Evolutionary conservation across 306 rosid species (phyloP).

Genomic region (Comarum palustre): DNA sequence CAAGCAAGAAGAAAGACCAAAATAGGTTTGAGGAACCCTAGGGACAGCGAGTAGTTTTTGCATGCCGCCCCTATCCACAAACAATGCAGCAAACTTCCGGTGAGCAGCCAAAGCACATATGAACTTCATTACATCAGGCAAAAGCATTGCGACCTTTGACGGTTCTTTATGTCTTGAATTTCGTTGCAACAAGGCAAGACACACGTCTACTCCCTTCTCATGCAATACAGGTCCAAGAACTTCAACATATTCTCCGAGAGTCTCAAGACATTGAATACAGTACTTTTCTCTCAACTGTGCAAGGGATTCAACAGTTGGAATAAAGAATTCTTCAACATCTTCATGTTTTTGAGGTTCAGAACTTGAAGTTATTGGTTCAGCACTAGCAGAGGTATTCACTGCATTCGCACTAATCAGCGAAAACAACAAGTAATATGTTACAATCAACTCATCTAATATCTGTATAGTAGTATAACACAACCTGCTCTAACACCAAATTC

Average conservation of each 20-base stretch:
- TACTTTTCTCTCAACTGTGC: slow-evolving; percentile 80
- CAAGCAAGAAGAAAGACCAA: slow-evolving; percentile 90
- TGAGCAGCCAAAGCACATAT: slow-evolving; percentile 97
- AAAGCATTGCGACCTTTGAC: slow-evolving; percentile 57
- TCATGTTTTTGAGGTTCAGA: slow-evolving; percentile 48
- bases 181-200: slow-evolving; percentile 77
- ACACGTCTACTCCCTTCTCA: slow-evolving; percentile 93
- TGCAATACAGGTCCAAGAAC: slow-evolving; percentile 98
- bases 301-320: slow-evolving; percentile 66
- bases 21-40: slow-evolving; percentile 69
- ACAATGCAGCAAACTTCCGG: slow-evolving; percentile 87
- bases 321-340: slow-evolving; percentile 69
- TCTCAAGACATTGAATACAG: slow-evolving; percentile 93
- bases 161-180: slow-evolving; percentile 65
- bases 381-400: background rate
- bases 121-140: slow-evolving; percentile 95
- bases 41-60: slow-evolving; percentile 93
- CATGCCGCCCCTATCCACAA: slow-evolving; percentile 96
- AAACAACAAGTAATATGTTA: background rate
- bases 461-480: background rate
- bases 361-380: slow-evolving; percentile 36
- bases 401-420: background rate
- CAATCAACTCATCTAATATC: slow-evolving; percentile 15
- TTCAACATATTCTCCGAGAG: slow-evolving; percentile 94
- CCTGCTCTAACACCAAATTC: background rate